Percentiles rank a stretch among this genome's conserved stretches.
phyloP scores from a whole-genome alignment of 805 yeast genomes.

The Zygosaccharomyces lentus region DNA sequence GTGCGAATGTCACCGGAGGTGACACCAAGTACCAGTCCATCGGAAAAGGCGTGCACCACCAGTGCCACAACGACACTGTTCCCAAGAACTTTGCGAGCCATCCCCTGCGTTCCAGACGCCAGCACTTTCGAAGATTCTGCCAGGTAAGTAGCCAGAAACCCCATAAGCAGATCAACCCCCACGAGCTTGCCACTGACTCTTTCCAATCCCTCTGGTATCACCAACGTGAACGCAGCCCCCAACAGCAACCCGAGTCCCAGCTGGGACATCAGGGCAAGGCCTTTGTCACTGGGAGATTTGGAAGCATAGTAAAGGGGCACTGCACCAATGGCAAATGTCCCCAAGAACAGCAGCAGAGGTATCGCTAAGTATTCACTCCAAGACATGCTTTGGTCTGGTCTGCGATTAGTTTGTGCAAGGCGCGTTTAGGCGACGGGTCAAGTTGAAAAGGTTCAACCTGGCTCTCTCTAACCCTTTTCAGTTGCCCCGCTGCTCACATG shows the following conservation, averaged over 20 bases:
- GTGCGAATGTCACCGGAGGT: constrained; percentile 40
- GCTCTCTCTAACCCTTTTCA: not conserved
- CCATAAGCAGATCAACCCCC: constrained; percentile 47
- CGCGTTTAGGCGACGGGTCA: not conserved
- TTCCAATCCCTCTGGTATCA: constrained; percentile 53
- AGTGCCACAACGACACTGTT: constrained; percentile 55
- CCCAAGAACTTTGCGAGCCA: constrained; percentile 32
- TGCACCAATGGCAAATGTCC: constrained; percentile 31
- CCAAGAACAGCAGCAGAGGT: constrained; percentile 19
- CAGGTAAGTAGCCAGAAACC: constrained; percentile 46
- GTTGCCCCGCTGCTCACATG: constrained; percentile 1
- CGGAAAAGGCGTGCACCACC: constrained; percentile 55
- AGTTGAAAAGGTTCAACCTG: not conserved
- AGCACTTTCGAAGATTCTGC: constrained; percentile 21
- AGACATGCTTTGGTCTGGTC: constrained; percentile 7
- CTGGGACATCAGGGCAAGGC: constrained; percentile 39
- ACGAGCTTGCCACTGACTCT: constrained; percentile 31
- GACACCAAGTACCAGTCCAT: constrained; percentile 61
- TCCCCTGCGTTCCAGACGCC: constrained; percentile 23
- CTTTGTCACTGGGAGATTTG: constrained; percentile 14
- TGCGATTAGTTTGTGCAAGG: not conserved
- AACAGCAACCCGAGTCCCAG: constrained; percentile 54
- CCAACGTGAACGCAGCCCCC: constrained; percentile 50
- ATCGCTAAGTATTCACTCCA: constrained; percentile 14
- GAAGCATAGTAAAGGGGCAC: constrained; percentile 26